Base-by-base conservation (phyloP, 352 stramenopile genomes). In the Globisporangium camurandrum region DNA sequence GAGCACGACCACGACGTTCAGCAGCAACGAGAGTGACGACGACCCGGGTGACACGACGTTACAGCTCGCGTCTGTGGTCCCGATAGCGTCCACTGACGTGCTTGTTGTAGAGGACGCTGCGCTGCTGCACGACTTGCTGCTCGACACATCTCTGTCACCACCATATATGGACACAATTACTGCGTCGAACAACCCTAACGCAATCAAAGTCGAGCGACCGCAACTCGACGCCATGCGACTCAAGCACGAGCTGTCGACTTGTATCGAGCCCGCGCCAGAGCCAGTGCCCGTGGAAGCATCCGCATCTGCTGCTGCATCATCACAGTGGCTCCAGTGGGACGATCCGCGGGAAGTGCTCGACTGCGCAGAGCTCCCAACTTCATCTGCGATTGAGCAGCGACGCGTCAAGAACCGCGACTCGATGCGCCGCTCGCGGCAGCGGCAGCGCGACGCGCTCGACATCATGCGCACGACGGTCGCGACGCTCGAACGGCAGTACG, bases 391-490 rank as follows among this genome's bases (percentile, higher is more conserved):
- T 12, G 66, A 73, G 24, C 61, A 65, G 34, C 68, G 71, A 0
- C 57, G 71, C 0, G 59, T 68, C 39, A 76, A 77, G 55, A 83
- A 83, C 49, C 68, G 71, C 40, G 71, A 79, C 50, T 80, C 68
- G 51, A 83, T 83, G 71, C 66, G 66, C 22, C 66, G 71, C 37
- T 74, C 71, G 16, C 60, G 71, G 1, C 71, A 83, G 47, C 71
- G 71, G 0, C 58, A 77, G 58, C 54, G 66, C 11, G 66, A 79
- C 44, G 59, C 77, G 38, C 44, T 83, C 38, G 59, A 80, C 33
- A 36, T 59, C 5, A 62, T 83, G 37, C 62, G 59, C 3, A 55
- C 67, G 46, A 70, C 58, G 1, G 67, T 80, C 26, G 48, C 44
- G 16, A 55, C 66, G 4, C 60, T 84, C 2, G 69, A 84, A 42